Conservation (phyloP, 495 filamentous ascomycete genomes). For the Annulohypoxylon bovei region DNA sequence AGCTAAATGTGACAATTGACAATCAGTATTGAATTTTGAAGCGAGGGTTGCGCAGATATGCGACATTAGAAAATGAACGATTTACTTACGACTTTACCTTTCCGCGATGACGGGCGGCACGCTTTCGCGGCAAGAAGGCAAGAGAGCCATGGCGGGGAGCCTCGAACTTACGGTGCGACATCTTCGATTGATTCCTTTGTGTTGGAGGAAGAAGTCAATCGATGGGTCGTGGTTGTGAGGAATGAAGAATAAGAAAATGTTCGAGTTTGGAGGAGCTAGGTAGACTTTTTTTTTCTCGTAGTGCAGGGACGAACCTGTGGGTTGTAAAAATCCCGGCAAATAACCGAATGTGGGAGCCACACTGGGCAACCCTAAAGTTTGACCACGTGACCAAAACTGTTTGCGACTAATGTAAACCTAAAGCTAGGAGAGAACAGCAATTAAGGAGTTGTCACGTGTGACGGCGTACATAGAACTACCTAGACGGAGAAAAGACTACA, state of each 20-base stretch:
- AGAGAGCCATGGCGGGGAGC: slow-evolving; percentile 98
- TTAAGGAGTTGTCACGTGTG: too few species aligned
- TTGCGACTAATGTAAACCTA: too few species aligned
- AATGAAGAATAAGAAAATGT: slow-evolving; percentile 39
- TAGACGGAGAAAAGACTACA: neutral
- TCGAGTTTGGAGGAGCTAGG: slow-evolving; percentile 34
- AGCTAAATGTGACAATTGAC: slow-evolving; percentile 56
- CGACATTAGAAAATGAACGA: slow-evolving; percentile 4
- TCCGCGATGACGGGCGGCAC: slow-evolving; percentile 93
- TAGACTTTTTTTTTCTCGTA: slow-evolving; percentile 31
- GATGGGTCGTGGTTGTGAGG: slow-evolving; percentile 35
- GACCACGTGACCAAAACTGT: slow-evolving; percentile 14
- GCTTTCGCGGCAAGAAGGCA: slow-evolving; percentile 97
- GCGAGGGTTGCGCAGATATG: neutral
- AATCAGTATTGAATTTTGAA: slow-evolving; percentile 23
- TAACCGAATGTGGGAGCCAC: slow-evolving; percentile 41
- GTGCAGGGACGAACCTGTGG: slow-evolving; percentile 36
- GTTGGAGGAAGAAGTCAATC: slow-evolving; percentile 49
- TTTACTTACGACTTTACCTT: slow-evolving; percentile 93
- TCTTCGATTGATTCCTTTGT: slow-evolving; percentile 51
- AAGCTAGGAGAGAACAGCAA: too few species aligned
- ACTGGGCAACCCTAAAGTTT: slow-evolving; percentile 30
- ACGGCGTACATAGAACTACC: neutral
- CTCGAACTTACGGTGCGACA: slow-evolving; percentile 82
- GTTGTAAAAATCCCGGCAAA: slow-evolving; percentile 42